A percentile compares a stretch with the other conserved stretches of the same genome.
These are phyloP conservation scores for Aspergillus tamarii DNA, from an alignment of 2,329 filamentous ascomycete genomes.

Conservation along the genomic window DNA sequence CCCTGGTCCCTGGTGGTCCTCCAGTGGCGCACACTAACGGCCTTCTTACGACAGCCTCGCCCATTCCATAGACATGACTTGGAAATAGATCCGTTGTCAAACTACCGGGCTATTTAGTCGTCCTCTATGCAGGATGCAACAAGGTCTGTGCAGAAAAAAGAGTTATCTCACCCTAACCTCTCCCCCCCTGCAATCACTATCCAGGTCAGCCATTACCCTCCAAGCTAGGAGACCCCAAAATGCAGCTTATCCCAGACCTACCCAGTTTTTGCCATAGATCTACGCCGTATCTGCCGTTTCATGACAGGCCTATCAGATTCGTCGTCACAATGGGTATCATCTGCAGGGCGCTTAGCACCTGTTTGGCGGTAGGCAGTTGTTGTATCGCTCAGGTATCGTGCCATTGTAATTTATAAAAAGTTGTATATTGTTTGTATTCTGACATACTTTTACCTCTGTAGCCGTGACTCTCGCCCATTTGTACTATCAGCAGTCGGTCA, in stretches of 20 bases:
- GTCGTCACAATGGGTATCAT: neutral
- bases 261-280: neutral
- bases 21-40: neutral
- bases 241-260: neutral
- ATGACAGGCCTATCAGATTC: neutral
- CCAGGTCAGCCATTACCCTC: neutral
- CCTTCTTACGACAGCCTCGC: neutral
- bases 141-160: no score
- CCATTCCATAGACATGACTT: neutral
- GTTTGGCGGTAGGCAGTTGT: neutral
- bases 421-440: neutral
- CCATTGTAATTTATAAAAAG: neutral
- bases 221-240: neutral
- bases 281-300: neutral
- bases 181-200: neutral
- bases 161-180: neutral
- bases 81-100: neutral
- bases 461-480: neutral
- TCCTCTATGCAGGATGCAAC: neutral
- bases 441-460: no score
- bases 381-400: neutral
- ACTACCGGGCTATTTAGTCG: neutral
- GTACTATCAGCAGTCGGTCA: neutral
- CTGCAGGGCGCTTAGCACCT: neutral
- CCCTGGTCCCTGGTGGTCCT: neutral